Evolutionary conservation across 371 early-diverging fungal genomes (phyloP).

Genomic region (Mortierella sp.): DNA sequence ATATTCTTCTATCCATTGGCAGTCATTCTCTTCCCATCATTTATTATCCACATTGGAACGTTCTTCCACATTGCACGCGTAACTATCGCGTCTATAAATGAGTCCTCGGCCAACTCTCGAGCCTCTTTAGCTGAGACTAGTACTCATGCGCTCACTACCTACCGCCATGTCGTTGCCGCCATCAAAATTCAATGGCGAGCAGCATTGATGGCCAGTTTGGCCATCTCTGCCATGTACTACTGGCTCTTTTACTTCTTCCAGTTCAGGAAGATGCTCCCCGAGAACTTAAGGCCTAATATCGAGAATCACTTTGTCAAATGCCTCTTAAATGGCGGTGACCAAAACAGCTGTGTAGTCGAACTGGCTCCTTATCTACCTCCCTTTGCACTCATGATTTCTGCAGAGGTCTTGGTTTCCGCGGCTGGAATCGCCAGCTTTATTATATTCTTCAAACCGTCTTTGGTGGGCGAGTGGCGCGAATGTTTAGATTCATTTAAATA

Average conservation of each 20-base stretch:
- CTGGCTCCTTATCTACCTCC: conserved; percentile 58
- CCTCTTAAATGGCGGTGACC: conserved; percentile 51
- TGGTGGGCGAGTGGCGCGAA: conserved; percentile 69
- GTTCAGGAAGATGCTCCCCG: conserved; percentile 51
- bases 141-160: conserved; percentile 53
- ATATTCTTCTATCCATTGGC: conserved; percentile 72
- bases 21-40: conserved; percentile 65
- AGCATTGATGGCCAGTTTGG: conserved; percentile 64
- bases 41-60: conserved; percentile 66
- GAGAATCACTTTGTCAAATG: conserved; percentile 62
- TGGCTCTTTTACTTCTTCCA: conserved; percentile 72
- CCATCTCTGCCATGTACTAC: conserved; percentile 63
- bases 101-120: conserved; percentile 61
- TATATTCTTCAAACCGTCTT: conserved; percentile 68
- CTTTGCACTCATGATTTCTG: conserved; percentile 64
- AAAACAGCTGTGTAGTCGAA: conserved; percentile 47
- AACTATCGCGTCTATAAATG: conserved; percentile 56
- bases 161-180: conserved; percentile 65
- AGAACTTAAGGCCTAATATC: conserved; percentile 33
- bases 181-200: conserved; percentile 77
- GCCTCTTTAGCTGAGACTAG: conserved; percentile 49
- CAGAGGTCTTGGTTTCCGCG: conserved; percentile 64
- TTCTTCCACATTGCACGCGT: conserved; percentile 71
- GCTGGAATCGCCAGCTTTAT: conserved; percentile 67
- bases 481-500: conserved; percentile 56